Evolutionary conservation across 192 early-diverging fungal species (phyloP).

Genomic region (Podila epicladia): DNA sequence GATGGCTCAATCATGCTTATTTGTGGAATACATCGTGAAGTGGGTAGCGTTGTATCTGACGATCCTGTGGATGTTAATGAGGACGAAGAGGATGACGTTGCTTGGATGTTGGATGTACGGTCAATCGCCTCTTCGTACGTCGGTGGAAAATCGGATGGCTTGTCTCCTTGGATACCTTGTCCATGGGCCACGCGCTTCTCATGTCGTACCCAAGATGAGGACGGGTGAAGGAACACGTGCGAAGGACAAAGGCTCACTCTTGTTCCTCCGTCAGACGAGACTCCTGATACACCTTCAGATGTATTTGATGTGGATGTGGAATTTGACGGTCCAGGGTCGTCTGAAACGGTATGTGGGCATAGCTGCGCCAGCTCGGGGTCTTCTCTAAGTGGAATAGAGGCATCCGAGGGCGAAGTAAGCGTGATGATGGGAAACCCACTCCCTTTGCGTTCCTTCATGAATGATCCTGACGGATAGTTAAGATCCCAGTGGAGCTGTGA

Average conservation of each 20-base stretch:
- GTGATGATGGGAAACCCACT: constrained; percentile 42
- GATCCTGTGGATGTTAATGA: no score
- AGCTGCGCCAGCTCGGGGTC: no score
- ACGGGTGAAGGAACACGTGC: constrained; percentile 37
- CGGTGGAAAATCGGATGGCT: constrained; percentile 24
- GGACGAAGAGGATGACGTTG: no score
- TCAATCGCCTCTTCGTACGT: constrained; percentile 42
- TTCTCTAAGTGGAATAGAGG: constrained; percentile 14
- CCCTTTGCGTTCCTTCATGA: constrained; percentile 10
- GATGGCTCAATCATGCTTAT: no score
- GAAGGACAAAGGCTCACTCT: neutral
- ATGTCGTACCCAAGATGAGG: constrained; percentile 3
- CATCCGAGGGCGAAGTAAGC: constrained; percentile 37
- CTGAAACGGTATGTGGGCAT: no score
- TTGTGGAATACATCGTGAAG: no score
- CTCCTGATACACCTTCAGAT: no score
- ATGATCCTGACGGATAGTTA: neutral
- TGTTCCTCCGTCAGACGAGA: no score
- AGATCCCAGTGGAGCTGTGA: constrained; percentile 9
- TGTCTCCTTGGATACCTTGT: no score
- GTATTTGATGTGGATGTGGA: no score
- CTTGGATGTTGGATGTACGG: neutral
- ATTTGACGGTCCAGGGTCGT: no score
- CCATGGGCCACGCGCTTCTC: constrained; percentile 3
- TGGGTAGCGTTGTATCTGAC: no score